Conservation (phyloP, 306 rosid genomes). For the Gastrolobium villosum region DNA sequence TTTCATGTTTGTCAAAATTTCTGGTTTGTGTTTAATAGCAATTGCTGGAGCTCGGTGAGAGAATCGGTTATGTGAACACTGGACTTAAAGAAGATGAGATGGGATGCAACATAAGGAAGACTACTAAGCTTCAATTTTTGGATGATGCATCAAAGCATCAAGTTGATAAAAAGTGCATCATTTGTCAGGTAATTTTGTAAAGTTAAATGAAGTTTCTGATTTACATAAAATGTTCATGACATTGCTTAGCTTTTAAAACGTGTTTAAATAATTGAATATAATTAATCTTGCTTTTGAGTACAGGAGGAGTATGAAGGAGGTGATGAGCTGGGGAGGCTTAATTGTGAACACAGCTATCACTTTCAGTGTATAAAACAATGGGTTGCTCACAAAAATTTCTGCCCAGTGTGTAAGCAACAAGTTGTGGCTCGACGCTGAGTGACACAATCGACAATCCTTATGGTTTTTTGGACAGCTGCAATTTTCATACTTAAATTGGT, state of each 20-base stretch:
- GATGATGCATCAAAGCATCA: slow-evolving; percentile 58
- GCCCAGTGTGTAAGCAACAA: slow-evolving; percentile 90
- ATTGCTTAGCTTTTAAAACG: background rate
- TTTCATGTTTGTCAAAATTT: slow-evolving; percentile 29
- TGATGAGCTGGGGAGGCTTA: slow-evolving; percentile 86
- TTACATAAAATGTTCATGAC: background rate
- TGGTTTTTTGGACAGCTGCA: slow-evolving; percentile 37
- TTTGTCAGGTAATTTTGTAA: slow-evolving; percentile 79
- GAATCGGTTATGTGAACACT: slow-evolving; percentile 88
- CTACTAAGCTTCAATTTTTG: slow-evolving; percentile 51
- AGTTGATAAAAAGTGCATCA: slow-evolving; percentile 76
- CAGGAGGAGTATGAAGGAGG: slow-evolving; percentile 90
- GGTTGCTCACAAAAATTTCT: slow-evolving; percentile 83
- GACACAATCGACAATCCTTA: slow-evolving; percentile 1
- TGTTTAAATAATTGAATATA: background rate
- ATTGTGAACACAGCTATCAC: slow-evolving; percentile 85
- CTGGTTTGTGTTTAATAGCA: slow-evolving; percentile 63
- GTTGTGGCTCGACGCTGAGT: slow-evolving; percentile 62
- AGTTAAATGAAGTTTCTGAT: background rate
- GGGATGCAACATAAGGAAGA: slow-evolving; percentile 63
- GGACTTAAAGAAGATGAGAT: slow-evolving; percentile 89
- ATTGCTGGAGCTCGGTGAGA: slow-evolving; percentile 90
- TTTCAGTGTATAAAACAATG: slow-evolving; percentile 80
- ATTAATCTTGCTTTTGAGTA: slow-evolving; percentile 34
- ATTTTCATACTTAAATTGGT: slow-evolving; percentile 51